Conservation (phyloP, 2,329 filamentous ascomycete genomes). For the Talaromyces marneffei region DNA sequence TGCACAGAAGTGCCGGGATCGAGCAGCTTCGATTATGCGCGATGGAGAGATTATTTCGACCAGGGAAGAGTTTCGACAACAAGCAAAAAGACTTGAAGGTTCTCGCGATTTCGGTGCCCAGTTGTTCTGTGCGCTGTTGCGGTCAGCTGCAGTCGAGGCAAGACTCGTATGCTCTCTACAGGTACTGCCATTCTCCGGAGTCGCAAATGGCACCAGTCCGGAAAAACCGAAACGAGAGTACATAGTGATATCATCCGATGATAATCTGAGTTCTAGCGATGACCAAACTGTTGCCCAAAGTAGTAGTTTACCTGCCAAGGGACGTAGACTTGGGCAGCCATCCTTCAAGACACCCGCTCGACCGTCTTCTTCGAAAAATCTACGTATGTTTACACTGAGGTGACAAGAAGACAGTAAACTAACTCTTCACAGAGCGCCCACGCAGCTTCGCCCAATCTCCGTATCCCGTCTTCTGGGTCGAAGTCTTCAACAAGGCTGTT, state of each 20-base stretch:
- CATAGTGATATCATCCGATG: conserved; percentile 35
- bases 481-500: conserved; percentile 76
- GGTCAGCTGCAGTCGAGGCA: conserved; percentile 72
- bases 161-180: conserved; percentile 89
- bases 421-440: conserved; percentile 16
- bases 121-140: conserved; percentile 79
- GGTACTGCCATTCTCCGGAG: conserved; percentile 61
- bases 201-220: conserved; percentile 40
- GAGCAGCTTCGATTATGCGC: conserved; percentile 52
- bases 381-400: conserved; percentile 18
- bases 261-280: conserved; percentile 27
- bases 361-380: conserved; percentile 17
- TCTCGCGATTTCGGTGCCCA: conserved; percentile 88
- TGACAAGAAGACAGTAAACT: background rate
- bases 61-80: conserved; percentile 64
- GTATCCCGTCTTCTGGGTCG: conserved; percentile 89
- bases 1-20: conserved; percentile 54
- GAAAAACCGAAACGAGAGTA: conserved; percentile 33
- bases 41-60: conserved; percentile 65
- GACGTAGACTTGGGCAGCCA: conserved; percentile 33
- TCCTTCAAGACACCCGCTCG: conserved; percentile 22
- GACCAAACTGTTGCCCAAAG: conserved; percentile 18
- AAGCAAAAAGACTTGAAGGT: conserved; percentile 64
- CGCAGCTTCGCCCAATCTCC: conserved; percentile 44
- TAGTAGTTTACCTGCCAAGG: conserved; percentile 17